Base-by-base conservation (phyloP, 2,329 filamentous ascomycete species). In the Neonectria coccinea region DNA sequence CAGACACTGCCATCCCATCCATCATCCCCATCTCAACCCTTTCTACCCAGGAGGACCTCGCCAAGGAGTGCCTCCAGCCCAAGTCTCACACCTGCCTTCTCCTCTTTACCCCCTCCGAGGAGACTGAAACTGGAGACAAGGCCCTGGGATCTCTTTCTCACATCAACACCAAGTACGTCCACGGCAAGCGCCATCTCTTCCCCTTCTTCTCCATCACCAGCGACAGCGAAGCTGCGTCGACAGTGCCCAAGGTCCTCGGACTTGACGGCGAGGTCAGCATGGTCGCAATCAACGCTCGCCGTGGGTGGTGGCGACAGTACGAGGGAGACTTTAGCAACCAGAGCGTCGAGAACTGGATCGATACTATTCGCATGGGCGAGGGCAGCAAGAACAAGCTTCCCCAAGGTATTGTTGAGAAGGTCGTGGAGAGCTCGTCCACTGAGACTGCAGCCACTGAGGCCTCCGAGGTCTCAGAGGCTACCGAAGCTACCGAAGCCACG, bases 281-380 rank as follows among this genome's bases (percentile, higher is more conserved):
- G 48, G 83, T 98, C 59, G 94, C 94, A 16, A 78, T 97, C 64
- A 97, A 97, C 78, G 91, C 88, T 33, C 93, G 94, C 74, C 89
- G 94, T 58, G 86, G 87, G 45, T 99, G 96, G 96, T 97, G 90
- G 88, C 91, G 91, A 73, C 87, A 86, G 62, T 96, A 92, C 77
- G 81, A 87, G 52, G 88, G 86, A 3, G 81, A 86, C 47, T 89
- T 89, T 48, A 87, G 86, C 59, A 75, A 84, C 25, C 83, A 86
- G 58, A 86, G 85, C 27, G 82, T 99, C 31, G 93, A 97, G 81
- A 82, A 83, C 66, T 99, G 95, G 93, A 88, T 99, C 64, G 96
- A 99, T 74, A 86, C 88, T n/a, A 93, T 98, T 67, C 90, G 93
- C 41, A 86, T 99, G 84, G 93, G 94, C 56, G 95, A 98, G 76